Evolutionary conservation across 2,329 filamentous ascomycete genomes (phyloP).

Genomic region (Hysterium pulicare): DNA sequence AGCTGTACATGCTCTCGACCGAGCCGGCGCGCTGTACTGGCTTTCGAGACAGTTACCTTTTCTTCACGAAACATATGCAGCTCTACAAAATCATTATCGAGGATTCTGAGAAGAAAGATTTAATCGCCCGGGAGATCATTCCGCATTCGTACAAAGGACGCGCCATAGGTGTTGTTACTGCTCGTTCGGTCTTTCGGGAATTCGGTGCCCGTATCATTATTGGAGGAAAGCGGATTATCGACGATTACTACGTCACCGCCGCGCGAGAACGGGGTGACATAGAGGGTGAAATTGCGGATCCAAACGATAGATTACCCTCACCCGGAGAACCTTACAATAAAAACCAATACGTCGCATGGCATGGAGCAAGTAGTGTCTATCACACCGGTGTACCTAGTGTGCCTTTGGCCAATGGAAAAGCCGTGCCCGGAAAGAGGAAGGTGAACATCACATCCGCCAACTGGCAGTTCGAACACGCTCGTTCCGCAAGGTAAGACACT

Average conservation of each 20-base stretch:
- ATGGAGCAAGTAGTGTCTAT: constrained; percentile 93
- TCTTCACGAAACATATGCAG: constrained; percentile 96
- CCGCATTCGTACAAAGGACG: constrained; percentile 98
- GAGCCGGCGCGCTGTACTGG: constrained; percentile 95
- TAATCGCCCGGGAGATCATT: constrained; percentile 93
- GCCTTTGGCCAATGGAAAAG: constrained; percentile 72
- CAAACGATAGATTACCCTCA: constrained; percentile 72
- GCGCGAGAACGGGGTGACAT: constrained; percentile 72
- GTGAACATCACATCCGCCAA: constrained; percentile 89
- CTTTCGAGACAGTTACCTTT: constrained; percentile 96
- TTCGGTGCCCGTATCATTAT: constrained; percentile 94
- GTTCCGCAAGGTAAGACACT: constrained; percentile 72
- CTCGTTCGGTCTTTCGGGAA: constrained; percentile 92
- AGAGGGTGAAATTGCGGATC: constrained; percentile 89
- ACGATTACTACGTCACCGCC: constrained; percentile 83
- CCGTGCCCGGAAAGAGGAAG: constrained; percentile 70
- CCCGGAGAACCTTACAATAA: constrained; percentile 91
- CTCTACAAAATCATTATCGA: constrained; percentile 98
- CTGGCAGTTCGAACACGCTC: constrained; percentile 94
- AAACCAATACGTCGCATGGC: constrained; percentile 98
- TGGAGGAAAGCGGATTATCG: constrained; percentile 77
- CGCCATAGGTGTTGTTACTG: constrained; percentile 93
- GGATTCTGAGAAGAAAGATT: constrained; percentile 93
- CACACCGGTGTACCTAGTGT: constrained; percentile 76
- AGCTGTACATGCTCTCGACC: constrained; percentile 97